Conservation (phyloP, 495 filamentous ascomycete genomes). For the Daldinia vernicosa region DNA sequence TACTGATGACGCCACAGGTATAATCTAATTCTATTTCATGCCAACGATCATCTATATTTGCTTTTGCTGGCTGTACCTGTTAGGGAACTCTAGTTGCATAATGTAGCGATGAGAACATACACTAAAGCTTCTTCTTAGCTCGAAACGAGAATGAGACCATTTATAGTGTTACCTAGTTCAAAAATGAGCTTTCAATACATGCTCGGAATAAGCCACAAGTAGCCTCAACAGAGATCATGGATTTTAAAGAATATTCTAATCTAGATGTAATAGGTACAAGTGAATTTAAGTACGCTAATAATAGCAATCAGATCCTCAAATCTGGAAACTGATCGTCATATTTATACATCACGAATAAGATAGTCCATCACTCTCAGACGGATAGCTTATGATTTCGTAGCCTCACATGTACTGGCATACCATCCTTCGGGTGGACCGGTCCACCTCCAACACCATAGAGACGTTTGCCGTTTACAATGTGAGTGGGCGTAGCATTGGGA, state of each 20-base stretch:
- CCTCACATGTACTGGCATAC: conserved; percentile 43
- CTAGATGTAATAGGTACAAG: not conserved
- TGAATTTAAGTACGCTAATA: not conserved
- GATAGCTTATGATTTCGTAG: conserved; percentile 24
- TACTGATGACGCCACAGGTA: too few species aligned
- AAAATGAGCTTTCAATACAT: too few species aligned
- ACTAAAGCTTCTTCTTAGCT: too few species aligned
- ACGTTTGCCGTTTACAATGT: conserved; percentile 44
- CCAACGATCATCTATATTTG: too few species aligned
- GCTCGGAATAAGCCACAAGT: too few species aligned
- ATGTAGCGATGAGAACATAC: too few species aligned
- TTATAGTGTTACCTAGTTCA: too few species aligned
- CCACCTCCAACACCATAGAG: conserved; percentile 44
- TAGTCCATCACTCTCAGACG: not conserved
- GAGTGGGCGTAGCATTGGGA: conserved; percentile 31
- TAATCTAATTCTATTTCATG: too few species aligned
- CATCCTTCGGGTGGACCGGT: conserved; percentile 48
- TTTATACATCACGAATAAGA: not conserved
- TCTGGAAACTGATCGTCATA: not conserved
- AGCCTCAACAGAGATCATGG: not conserved
- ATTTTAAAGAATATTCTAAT: not conserved
- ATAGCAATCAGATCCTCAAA: not conserved
- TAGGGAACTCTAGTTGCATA: too few species aligned
- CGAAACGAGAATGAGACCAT: too few species aligned
- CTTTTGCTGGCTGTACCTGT: too few species aligned